These are phyloP conservation scores for Spirogloea muscicola DNA, from an alignment of 139 green algal species.

Conservation along the genomic window DNA sequence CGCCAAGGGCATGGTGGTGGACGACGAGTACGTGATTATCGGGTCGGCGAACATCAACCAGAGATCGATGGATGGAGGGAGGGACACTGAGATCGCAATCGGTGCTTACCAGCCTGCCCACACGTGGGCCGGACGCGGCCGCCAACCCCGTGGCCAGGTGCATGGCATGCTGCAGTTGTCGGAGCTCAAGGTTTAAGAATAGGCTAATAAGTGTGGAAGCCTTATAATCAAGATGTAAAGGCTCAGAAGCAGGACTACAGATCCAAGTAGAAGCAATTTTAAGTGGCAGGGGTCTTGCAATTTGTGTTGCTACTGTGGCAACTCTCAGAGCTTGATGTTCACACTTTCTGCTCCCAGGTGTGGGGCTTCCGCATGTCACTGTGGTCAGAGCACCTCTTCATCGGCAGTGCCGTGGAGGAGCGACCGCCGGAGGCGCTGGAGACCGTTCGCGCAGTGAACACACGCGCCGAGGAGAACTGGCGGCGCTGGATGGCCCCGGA, in stretches of 20 bases:
- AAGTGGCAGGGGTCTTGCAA: no score
- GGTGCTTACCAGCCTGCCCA: slow-evolving; percentile 50
- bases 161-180: no score
- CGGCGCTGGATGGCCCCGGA: slow-evolving; percentile 21
- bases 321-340: no score
- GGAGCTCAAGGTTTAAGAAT: no score
- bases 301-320: no score
- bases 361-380: slow-evolving; percentile 53
- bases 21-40: slow-evolving; percentile 62
- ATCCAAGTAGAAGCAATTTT: no score
- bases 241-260: no score
- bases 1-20: slow-evolving; percentile 48
- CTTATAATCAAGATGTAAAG: no score
- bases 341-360: slow-evolving; percentile 28
- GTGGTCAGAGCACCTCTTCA: slow-evolving; percentile 52
- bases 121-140: no score
- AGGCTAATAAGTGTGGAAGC: no score
- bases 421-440: slow-evolving; percentile 13
- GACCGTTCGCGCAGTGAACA: slow-evolving; percentile 35
- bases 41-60: slow-evolving; percentile 64
- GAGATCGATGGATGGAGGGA: slow-evolving; percentile 41
- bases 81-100: slow-evolving; percentile 63
- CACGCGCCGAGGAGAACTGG: slow-evolving; percentile 14
- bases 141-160: slow-evolving; percentile 38
- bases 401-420: slow-evolving; percentile 8